Evolutionary conservation across 306 rosid genomes (phyloP), one percentile per base, ranked within the genome.

Genomic region (Quillaja saponaria): DNA sequence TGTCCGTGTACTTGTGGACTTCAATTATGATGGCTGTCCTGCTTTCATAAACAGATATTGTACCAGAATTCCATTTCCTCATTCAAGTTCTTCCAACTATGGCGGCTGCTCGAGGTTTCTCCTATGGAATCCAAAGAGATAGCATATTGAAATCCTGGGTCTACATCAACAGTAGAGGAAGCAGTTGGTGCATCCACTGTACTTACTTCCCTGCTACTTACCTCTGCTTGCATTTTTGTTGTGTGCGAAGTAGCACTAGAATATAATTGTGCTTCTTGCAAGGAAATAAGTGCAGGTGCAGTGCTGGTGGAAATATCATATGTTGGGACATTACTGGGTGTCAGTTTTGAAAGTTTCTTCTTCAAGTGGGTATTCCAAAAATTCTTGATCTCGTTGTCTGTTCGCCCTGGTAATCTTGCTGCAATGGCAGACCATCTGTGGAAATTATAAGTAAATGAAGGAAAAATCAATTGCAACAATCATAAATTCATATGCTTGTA

Each of bases 381-480:
- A 66, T 88, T 92, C 69, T 92, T 92, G 10, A 92, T 86, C 69
- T 88, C 98, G 6, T 92, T 94, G 63, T 94, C 99, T 0, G 97
- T 89, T 72, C 99, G 74, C 12, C 99, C 99, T 2, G 97, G 94
- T 60, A 94, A 78, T 48, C 75, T 77, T 7, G 96, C 95, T 18
- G 99, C 99, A 31, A 94, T 94, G 48, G 96, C 89, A 25, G 99
- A 89, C 99, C 99, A 94, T 66, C 99, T 94, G 76, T n/a, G n/a
- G n/a, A n/a, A n/a, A n/a, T n/a, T n/a, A n/a, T n/a, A n/a, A n/a
- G n/a, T n/a, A n/a, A n/a, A n/a, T n/a, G n/a, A n/a, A n/a, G n/a
- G n/a, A n/a, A n/a, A n/a, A n/a, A n/a, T n/a, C n/a, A n/a, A n/a
- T n/a, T n/a, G n/a, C n/a, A n/a, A n/a, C n/a, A n/a, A n/a, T n/a